Base-by-base conservation (phyloP, 345 rosid genomes). In the Eucalyptus sp. region DNA sequence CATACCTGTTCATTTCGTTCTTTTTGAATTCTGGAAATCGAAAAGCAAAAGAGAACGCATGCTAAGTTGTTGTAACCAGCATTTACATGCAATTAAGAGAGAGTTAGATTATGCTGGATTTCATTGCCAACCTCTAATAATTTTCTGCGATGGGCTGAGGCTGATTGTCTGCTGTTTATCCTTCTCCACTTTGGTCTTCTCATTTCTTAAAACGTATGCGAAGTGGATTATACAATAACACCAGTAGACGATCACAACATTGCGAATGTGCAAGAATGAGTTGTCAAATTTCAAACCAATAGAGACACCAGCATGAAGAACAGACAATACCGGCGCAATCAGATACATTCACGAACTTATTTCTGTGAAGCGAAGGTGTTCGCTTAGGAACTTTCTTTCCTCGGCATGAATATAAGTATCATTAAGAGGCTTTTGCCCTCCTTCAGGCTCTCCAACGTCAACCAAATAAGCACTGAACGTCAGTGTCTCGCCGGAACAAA, bases 21-120 rank as follows among this genome's bases (percentile, higher is more conserved):
- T 90, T 95, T 93, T 94, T 95, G 90, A 97, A 95, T 87, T 92
- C 99, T 96, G 92, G 91, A 58, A 4, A 86, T 52, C 27, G n/a
- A 90, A 89, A 86, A 29, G 7, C 13, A 29, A 44, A 43, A 37
- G 1, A 22, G 5, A 24, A 33, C 3, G 20, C 48, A 5, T n/a
- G n/a, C 76, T 22, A 43, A 29, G 22, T 25, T 58, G 52, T 58
- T 62, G 33, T 62, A 6, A 2, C 68, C 31, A 5, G 31, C 33
- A 27, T 60, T 51, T 54, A 22, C 88, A 56, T 41, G 66, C 43
- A 87, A 17, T 8, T 18, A 31, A 56, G 10, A 68, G 24, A 68
- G 43, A 33, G 79, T 14, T 4, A n/a, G 79, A 66, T 66, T 66
- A 16, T 66, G 79, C 15, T 2, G 41, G 79, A 66, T 18, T 43